These are phyloP conservation scores for Fallopia convolvulus DNA, from an alignment of 148 eudicot genomes.

Conservation along the genomic window DNA sequence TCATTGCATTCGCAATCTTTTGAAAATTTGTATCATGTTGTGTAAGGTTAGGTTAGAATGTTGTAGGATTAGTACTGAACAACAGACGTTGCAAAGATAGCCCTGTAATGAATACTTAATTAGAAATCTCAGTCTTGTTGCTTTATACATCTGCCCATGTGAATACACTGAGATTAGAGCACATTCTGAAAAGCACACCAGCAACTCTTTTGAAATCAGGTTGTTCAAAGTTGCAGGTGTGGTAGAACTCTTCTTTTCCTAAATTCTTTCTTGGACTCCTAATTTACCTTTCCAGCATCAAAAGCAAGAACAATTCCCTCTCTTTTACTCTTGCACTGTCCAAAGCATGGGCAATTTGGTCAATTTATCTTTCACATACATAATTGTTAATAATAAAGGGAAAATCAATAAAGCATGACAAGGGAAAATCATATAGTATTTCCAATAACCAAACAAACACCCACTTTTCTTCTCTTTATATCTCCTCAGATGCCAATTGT, in stretches of 20 bases:
- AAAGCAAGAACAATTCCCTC: slow-evolving; percentile 14
- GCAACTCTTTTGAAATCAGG: slow-evolving; percentile 6
- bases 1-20: neutral
- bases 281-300: slow-evolving; percentile 19
- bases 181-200: slow-evolving; percentile 1
- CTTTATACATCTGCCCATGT: slow-evolving; percentile 9
- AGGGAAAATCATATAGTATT: slow-evolving; percentile 11
- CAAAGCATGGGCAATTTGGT: slow-evolving; percentile 8
- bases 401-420: neutral
- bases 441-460: slow-evolving; percentile 38
- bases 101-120: neutral
- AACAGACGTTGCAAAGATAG: neutral
- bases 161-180: neutral
- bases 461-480: slow-evolving; percentile 23
- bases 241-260: slow-evolving; percentile 3
- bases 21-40: neutral
- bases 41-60: neutral
- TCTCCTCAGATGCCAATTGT: neutral
- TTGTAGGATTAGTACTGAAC: neutral
- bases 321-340: neutral
- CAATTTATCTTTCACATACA: neutral
- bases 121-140: slow-evolving; percentile 2
- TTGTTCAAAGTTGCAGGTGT: slow-evolving; percentile 1
- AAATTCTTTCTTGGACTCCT: slow-evolving; percentile 3
- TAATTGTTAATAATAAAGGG: neutral